phyloP scores from a whole-genome alignment of 176 grass and related monocot species.

The Aegilops sharonensis region DNA sequence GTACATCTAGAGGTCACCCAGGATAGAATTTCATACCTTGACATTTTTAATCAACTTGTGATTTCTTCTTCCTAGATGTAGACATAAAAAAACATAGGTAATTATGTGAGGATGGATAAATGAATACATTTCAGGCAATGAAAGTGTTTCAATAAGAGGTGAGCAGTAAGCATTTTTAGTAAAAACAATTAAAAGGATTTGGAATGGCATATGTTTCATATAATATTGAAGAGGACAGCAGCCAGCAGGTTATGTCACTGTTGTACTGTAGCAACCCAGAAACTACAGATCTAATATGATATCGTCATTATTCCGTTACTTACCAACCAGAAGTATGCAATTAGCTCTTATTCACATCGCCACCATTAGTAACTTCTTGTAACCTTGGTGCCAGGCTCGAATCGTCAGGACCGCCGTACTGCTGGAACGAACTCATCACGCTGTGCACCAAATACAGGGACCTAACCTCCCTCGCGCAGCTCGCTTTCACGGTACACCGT shows the following conservation, averaged over 20 bases:
- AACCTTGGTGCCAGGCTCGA: conserved; percentile 49
- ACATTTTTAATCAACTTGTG: not conserved
- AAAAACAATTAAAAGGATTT: no score
- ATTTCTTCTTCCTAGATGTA: not conserved
- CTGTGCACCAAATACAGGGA: conserved; percentile 89
- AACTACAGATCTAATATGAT: no score
- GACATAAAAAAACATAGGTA: not conserved
- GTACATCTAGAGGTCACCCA: not conserved
- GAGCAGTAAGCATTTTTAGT: no score
- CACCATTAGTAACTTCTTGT: not conserved
- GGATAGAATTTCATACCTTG: not conserved
- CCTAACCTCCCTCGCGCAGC: conserved; percentile 81
- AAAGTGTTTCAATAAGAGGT: no score
- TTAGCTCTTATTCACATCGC: not conserved
- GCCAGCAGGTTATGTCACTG: no score
- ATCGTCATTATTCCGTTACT: not conserved
- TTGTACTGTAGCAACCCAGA: no score
- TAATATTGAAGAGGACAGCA: no score
- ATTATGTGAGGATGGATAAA: not conserved
- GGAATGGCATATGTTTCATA: no score
- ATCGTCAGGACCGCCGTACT: conserved; percentile 62
- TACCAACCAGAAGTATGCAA: not conserved
- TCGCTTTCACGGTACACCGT: conserved; percentile 71
- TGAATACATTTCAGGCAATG: no score
- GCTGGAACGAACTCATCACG: conserved; percentile 86